Base-by-base conservation (phyloP, 2,329 filamentous ascomycete species). In the Botrytis elliptica region DNA sequence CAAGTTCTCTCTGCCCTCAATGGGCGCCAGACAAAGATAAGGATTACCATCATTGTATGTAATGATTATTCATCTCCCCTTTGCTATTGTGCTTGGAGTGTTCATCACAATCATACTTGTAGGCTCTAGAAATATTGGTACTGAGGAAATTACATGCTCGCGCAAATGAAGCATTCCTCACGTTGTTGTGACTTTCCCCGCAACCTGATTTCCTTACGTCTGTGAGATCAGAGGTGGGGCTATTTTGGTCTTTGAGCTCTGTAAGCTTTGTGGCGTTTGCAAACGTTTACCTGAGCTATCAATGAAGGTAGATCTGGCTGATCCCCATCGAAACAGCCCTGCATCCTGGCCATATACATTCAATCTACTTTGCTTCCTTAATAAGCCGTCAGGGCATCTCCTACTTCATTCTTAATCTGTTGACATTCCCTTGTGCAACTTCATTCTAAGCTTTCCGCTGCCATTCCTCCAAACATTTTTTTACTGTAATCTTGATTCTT, bases 391-490 rank as follows among this genome's bases (percentile, higher is more conserved):
- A 62, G 57, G 72, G 75, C 66, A 52, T 75, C 77, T 78, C 74
- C 78, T 79, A 77, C 74, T 79, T 75, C 79, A 81, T 81, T 81
- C 79, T 80, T 77, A 72, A 77, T 67, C 74, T 76, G 75, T 77
- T 77, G 75, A 75, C 79, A 80, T 80, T 80, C 78, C 74, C 74
- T 77, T 74, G 72, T 59, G 49, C 67, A 71, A 75, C 75, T 74
- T 73, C 46, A 68, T 52, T 67, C 73, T 70, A 73, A 74, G 74
- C 73, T 75, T 66, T 71, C 71, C 71, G 67, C 75, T 78, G 73
- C 76, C 79, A 81, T 81, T 81, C 79, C 79, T 79, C 75, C 72
- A 76, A 78, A 77, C 78, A 80, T 80, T 79, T 80, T 80, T 74
- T 80, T 75, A 77, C 72, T 73, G 57, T 78, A 80, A 79, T 79